These are phyloP conservation scores for Actinidia arguta DNA, from an alignment of 179 eudicot species.

Conservation along the genomic window DNA sequence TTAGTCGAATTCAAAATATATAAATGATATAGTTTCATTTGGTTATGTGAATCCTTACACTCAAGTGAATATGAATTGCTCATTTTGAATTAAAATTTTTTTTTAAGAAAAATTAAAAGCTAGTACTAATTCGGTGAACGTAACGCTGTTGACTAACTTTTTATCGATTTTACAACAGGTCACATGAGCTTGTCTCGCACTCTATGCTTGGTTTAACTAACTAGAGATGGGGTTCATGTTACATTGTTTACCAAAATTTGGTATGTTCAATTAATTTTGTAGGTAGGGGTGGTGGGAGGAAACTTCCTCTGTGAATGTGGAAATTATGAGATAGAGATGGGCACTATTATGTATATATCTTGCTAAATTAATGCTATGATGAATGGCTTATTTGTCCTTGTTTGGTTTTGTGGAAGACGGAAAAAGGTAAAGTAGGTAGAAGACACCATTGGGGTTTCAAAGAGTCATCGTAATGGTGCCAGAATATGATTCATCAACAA, in stretches of 20 bases:
- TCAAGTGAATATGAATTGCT: too few species aligned
- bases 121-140: too few species aligned
- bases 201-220: constrained; percentile 16
- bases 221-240: neutral
- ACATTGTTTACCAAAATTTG: neutral
- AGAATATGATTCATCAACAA: constrained; percentile 44
- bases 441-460: constrained; percentile 21
- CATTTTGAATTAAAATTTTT: too few species aligned
- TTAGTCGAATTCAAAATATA: too few species aligned
- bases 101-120: too few species aligned
- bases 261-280: neutral
- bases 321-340: constrained; percentile 17
- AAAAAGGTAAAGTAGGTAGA: constrained; percentile 4
- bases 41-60: too few species aligned
- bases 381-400: constrained; percentile 6
- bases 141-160: too few species aligned
- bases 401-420: neutral
- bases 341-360: constrained; percentile 8
- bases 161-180: constrained; percentile 2
- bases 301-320: constrained; percentile 1
- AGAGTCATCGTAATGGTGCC: constrained; percentile 28
- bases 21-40: too few species aligned
- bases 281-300: constrained; percentile 12
- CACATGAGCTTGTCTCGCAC: constrained; percentile 25
- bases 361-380: neutral